These are phyloP conservation scores for Neofusicoccum ribis DNA, from an alignment of 2,329 filamentous ascomycete genomes.

Conservation along the genomic window DNA sequence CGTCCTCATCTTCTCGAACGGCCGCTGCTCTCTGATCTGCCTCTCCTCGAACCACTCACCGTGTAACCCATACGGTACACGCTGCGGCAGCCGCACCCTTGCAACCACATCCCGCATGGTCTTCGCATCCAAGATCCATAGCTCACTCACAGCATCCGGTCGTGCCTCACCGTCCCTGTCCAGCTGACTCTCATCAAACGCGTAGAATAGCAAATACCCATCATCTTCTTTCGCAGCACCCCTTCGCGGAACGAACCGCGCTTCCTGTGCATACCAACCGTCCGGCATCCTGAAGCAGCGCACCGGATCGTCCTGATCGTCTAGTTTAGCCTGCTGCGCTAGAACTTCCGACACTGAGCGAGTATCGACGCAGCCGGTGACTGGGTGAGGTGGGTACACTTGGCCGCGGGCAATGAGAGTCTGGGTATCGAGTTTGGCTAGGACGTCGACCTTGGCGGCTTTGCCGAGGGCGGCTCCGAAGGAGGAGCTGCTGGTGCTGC, in stretches of 20 bases:
- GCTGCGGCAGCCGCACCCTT: slow-evolving; percentile 60
- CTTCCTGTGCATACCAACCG: slow-evolving; percentile 66
- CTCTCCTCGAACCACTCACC: slow-evolving; percentile 61
- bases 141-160: slow-evolving; percentile 52
- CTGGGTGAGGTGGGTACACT: slow-evolving; percentile 44
- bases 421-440: slow-evolving; percentile 62
- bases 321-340: slow-evolving; percentile 32
- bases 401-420: slow-evolving; percentile 56
- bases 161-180: slow-evolving; percentile 50
- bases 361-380: slow-evolving; percentile 64
- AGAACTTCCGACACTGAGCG: slow-evolving; percentile 57
- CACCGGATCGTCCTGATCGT: slow-evolving; percentile 53
- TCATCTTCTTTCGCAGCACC: slow-evolving; percentile 57
- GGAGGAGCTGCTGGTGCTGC: slow-evolving; percentile 58
- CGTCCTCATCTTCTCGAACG: slow-evolving; percentile 34
- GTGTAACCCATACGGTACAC: slow-evolving; percentile 70
- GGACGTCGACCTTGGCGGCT: slow-evolving; percentile 65
- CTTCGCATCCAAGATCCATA: slow-evolving; percentile 68
- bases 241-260: slow-evolving; percentile 60
- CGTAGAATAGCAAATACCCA: slow-evolving; percentile 67
- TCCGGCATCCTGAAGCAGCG: slow-evolving; percentile 62
- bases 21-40: slow-evolving; percentile 53
- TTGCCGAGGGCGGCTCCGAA: slow-evolving; percentile 63
- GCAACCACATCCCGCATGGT: slow-evolving; percentile 63
- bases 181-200: slow-evolving; percentile 68